phyloP scores from a whole-genome alignment of 192 early-diverging fungal species.

The Geosiphon pyriformis region DNA sequence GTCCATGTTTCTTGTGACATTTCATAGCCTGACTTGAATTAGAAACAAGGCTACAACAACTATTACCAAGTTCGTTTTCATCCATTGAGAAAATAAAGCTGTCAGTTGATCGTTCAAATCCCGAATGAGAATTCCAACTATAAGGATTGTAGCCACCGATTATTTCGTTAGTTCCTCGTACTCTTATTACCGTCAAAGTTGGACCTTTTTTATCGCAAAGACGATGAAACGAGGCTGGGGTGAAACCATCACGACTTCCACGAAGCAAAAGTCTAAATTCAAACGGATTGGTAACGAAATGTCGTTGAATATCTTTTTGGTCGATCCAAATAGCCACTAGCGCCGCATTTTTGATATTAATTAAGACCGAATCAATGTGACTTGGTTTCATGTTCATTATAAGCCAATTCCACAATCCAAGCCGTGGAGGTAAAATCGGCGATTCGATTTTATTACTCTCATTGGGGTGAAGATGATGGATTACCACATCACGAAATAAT shows the following conservation, averaged over 20 bases:
- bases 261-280: background rate
- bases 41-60: background rate
- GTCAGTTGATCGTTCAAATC: background rate
- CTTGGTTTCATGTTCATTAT: background rate
- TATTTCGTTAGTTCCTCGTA: background rate
- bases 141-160: constrained; percentile 5
- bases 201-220: constrained; percentile 2
- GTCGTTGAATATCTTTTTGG: background rate
- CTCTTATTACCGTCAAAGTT: background rate
- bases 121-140: background rate
- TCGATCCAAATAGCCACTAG: background rate
- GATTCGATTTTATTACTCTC: background rate
- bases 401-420: background rate
- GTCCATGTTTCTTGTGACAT: background rate
- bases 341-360: background rate
- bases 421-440: background rate
- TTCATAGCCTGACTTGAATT: background rate
- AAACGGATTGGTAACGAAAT: background rate
- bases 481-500: background rate
- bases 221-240: background rate
- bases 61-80: background rate
- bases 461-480: background rate
- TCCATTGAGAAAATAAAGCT: constrained; percentile 5
- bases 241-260: constrained; percentile 3
- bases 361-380: background rate